phyloP scores from a whole-genome alignment of 371 early-diverging fungal species.

The Mucor saturninus region DNA sequence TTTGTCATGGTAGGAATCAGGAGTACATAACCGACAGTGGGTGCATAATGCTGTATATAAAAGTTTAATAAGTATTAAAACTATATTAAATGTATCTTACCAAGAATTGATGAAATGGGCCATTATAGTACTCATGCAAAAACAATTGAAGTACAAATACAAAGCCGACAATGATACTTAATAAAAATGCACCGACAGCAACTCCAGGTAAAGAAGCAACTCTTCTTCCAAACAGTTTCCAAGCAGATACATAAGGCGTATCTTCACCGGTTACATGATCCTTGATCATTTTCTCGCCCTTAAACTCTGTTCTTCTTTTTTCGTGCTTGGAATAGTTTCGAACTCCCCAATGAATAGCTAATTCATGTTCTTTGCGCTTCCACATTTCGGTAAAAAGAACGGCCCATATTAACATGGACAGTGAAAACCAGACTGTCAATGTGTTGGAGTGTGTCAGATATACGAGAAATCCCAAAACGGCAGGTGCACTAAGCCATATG shows the following conservation, averaged over 20 bases:
- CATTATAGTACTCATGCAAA: constrained; percentile 81
- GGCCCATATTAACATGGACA: constrained; percentile 75
- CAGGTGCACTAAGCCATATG: constrained; percentile 70
- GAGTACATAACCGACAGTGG: constrained; percentile 75
- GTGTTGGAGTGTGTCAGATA: constrained; percentile 55
- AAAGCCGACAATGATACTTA: constrained; percentile 67
- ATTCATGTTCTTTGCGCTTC: constrained; percentile 74
- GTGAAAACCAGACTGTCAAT: constrained; percentile 68
- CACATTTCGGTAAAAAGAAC: constrained; percentile 79
- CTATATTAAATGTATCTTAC: constrained; percentile 21
- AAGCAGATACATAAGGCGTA: constrained; percentile 69
- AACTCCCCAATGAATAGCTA: constrained; percentile 81
- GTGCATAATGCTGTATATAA: constrained; percentile 62
- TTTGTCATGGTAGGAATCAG: constrained; percentile 75
- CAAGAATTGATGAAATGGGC: constrained; percentile 64
- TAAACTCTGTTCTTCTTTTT: constrained; percentile 69
- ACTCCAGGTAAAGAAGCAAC: constrained; percentile 66
- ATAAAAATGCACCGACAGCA: constrained; percentile 60
- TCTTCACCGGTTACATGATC: constrained; percentile 82
- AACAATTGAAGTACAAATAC: constrained; percentile 82
- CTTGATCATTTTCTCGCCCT: constrained; percentile 56
- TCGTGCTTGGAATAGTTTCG: constrained; percentile 68
- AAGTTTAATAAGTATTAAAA: background rate
- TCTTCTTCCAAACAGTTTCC: constrained; percentile 72
- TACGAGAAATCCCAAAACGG: constrained; percentile 66